phyloP scores from a whole-genome alignment of 2,329 filamentous ascomycete genomes.

The Tolypocladium ophioglossoides region DNA sequence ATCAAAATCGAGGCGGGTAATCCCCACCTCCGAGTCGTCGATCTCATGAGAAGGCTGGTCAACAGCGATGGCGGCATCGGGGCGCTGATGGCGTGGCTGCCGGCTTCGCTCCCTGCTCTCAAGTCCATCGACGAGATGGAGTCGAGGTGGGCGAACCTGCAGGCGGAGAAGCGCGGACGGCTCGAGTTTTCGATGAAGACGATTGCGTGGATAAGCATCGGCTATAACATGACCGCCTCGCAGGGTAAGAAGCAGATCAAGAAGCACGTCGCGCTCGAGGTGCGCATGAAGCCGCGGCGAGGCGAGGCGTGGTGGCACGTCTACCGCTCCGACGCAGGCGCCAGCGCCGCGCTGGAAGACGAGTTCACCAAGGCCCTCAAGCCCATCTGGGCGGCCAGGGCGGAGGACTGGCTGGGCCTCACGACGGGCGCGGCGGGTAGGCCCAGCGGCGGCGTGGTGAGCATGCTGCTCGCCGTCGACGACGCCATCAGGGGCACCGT shows the following conservation, averaged over 20 bases:
- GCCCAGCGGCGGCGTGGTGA: constrained; percentile 28
- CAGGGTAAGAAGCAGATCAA: constrained; percentile 13
- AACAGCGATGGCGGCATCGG: constrained; percentile 43
- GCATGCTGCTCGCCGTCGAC: constrained; percentile 37
- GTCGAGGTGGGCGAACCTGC: constrained; percentile 33
- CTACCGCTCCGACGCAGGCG: constrained; percentile 18
- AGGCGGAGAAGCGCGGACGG: constrained; percentile 30
- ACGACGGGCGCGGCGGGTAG: constrained; percentile 33
- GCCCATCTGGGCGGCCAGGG: constrained; percentile 33
- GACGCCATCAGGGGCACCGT: constrained; percentile 29
- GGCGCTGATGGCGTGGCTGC: constrained; percentile 43
- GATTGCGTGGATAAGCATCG: constrained; percentile 46
- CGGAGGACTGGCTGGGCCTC: constrained; percentile 37
- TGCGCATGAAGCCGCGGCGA: constrained; percentile 37
- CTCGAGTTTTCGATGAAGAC: constrained; percentile 42
- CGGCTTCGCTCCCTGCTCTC: constrained; percentile 54
- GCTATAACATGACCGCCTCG: constrained; percentile 32
- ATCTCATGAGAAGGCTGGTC: constrained; percentile 46
- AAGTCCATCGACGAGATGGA: constrained; percentile 51
- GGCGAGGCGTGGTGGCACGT: constrained; percentile 43
- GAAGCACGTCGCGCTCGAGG: constrained; percentile 36
- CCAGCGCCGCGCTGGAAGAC: constrained; percentile 14
- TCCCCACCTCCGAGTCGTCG: constrained; percentile 54
- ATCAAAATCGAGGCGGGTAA: constrained; percentile 52
- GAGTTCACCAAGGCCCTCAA: constrained; percentile 29